Conservation (phyloP, 2,329 filamentous ascomycete species). For the Talaromyces piceae region DNA sequence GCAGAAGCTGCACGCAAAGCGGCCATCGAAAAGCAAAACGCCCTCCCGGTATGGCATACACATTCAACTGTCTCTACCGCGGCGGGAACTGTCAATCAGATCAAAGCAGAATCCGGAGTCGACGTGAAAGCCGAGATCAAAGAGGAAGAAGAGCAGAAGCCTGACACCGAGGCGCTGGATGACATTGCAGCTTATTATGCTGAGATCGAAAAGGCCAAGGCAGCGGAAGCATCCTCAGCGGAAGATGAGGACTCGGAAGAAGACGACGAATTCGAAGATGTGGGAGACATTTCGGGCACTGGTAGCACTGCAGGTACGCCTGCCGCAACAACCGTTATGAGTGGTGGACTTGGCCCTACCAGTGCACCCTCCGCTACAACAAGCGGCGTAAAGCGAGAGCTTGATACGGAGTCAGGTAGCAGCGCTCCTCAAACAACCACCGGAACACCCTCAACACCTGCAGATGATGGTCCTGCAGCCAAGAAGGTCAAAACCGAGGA, state of each 20-base stretch:
- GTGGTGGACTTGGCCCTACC: constrained; percentile 10
- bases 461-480: constrained; percentile 31
- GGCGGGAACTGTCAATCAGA: constrained; percentile 17
- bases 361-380: constrained; percentile 12
- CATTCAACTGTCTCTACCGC: constrained; percentile 39
- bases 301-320: constrained; percentile 20
- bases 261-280: constrained; percentile 38
- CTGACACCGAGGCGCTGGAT: constrained; percentile 35
- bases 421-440: constrained; percentile 31
- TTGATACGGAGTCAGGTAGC: constrained; percentile 32
- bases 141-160: constrained; percentile 35
- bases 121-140: constrained; percentile 34
- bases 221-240: constrained; percentile 35
- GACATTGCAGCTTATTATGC: constrained; percentile 43
- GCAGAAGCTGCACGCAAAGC: constrained; percentile 42
- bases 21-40: constrained; percentile 44
- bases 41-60: constrained; percentile 47
- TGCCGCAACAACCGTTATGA: constrained; percentile 20
- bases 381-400: constrained; percentile 30
- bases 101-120: constrained; percentile 26
- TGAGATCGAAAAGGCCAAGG: constrained; percentile 38
- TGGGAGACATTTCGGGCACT: constrained; percentile 30
- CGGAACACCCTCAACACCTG: constrained; percentile 30
- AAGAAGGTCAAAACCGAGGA: constrained; percentile 40
- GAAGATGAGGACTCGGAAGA: constrained; percentile 35